A percentile compares a stretch with the other conserved stretches of the same genome.
Evolutionary conservation across 2,329 filamentous ascomycete genomes (phyloP).

Genomic region (Ustilaginoidea virens): DNA sequence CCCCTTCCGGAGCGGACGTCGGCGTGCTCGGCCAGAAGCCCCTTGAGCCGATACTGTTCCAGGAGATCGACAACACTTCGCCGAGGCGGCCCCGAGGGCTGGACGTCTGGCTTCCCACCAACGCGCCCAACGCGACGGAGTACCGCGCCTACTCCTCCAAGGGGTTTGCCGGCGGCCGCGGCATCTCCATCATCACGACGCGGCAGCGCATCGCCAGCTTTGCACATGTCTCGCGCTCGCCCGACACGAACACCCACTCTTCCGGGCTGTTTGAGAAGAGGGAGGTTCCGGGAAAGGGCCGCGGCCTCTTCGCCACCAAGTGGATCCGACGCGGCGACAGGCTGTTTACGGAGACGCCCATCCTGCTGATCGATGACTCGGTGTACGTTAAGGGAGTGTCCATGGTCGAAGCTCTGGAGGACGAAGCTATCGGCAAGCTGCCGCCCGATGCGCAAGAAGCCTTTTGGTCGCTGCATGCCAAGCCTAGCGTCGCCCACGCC

Average conservation of each 20-base stretch:
- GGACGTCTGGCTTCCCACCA: too few relatives aligned
- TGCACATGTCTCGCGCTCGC: constrained; percentile 5
- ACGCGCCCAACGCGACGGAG: too few relatives aligned
- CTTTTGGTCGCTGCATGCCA: constrained; percentile 6
- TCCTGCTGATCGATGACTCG: constrained; percentile 5
- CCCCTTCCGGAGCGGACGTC: background rate
- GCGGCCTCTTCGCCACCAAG: constrained; percentile 12
- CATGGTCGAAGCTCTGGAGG: constrained; percentile 1
- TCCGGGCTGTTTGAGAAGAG: constrained; percentile 9
- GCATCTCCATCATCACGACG: constrained; percentile 23
- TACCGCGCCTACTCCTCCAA: constrained; percentile 20
- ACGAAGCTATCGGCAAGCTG: constrained; percentile 4
- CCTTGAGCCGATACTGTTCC: background rate
- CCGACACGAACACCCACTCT: constrained; percentile 10
- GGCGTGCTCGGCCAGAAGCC: background rate
- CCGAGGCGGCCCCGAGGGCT: too few relatives aligned
- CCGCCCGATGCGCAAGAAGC: constrained; percentile 1
- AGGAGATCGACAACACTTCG: background rate
- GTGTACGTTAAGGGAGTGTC: background rate
- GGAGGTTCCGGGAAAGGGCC: constrained; percentile 10
- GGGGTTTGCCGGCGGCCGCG: constrained; percentile 19
- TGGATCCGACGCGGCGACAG: constrained; percentile 9
- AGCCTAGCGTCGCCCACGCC: too few relatives aligned
- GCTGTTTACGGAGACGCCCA: constrained; percentile 7
- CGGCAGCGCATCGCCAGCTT: constrained; percentile 15